These are phyloP conservation scores for Pestalotiopsis sp. DNA, from an alignment of 2,329 filamentous ascomycete genomes.

Conservation along the genomic window DNA sequence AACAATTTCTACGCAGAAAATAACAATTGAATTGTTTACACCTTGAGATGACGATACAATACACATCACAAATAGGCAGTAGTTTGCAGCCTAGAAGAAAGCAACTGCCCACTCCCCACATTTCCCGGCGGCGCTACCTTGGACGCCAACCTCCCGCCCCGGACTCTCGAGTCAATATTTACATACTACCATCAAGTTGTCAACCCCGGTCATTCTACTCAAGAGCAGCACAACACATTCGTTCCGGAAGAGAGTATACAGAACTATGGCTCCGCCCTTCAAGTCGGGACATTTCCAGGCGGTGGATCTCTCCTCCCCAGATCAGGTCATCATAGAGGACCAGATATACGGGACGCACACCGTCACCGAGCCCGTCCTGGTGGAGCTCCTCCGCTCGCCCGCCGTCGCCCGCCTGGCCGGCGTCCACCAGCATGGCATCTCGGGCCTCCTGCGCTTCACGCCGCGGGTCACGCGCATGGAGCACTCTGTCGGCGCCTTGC, in stretches of 20 bases:
- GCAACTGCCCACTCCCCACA: too few relatives aligned
- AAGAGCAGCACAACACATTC: not conserved
- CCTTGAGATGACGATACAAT: too few relatives aligned
- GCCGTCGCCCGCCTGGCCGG: constrained; percentile 33
- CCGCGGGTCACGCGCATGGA: constrained; percentile 37
- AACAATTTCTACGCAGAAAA: too few relatives aligned
- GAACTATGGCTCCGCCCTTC: constrained; percentile 9
- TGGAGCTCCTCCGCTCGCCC: constrained; percentile 33
- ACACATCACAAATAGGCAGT: too few relatives aligned
- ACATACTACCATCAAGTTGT: too few relatives aligned
- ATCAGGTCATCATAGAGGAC: constrained; percentile 30
- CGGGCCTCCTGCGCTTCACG: constrained; percentile 32
- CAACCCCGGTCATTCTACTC: not conserved
- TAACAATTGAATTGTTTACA: too few relatives aligned
- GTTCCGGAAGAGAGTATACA: not conserved
- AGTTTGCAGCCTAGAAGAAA: too few relatives aligned
- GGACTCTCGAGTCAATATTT: too few relatives aligned
- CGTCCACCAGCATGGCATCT: constrained; percentile 37
- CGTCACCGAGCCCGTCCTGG: constrained; percentile 35
- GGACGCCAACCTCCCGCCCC: too few relatives aligned
- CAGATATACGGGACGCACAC: constrained; percentile 33
- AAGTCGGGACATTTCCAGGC: constrained; percentile 22
- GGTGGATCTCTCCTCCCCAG: constrained; percentile 16
- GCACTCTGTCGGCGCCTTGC: constrained; percentile 38
- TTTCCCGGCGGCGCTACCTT: too few relatives aligned